Evolutionary conservation across 1,139 yeast species (phyloP).

Genomic region (Petasospora rhodanensis): DNA sequence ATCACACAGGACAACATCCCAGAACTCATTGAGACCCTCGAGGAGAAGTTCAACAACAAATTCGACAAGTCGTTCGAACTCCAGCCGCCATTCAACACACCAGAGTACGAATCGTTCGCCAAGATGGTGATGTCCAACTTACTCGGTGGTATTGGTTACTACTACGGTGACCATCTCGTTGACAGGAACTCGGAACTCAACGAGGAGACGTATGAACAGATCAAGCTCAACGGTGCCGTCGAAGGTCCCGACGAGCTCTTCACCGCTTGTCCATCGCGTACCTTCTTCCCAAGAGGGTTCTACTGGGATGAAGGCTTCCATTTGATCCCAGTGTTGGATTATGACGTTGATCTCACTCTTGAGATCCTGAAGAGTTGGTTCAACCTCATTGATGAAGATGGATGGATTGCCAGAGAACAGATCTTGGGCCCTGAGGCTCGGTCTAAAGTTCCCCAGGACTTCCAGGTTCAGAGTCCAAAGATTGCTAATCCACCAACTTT

Average conservation of each 20-base stretch:
- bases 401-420: slow-evolving; percentile 97
- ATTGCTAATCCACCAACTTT: slow-evolving; percentile 96
- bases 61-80: slow-evolving; percentile 54
- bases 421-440: slow-evolving; percentile 91
- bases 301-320: slow-evolving; percentile 99
- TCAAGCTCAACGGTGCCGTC: slow-evolving; percentile 41
- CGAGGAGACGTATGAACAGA: slow-evolving; percentile 58
- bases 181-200: slow-evolving; percentile 68
- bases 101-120: slow-evolving; percentile 55
- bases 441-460: slow-evolving; percentile 81
- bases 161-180: slow-evolving; percentile 81
- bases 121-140: slow-evolving; percentile 76
- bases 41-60: slow-evolving; percentile 45
- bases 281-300: slow-evolving; percentile 94
- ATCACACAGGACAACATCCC: slow-evolving; percentile 41
- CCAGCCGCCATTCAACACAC: slow-evolving; percentile 47
- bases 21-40: slow-evolving; percentile 34
- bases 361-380: slow-evolving; percentile 90
- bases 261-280: slow-evolving; percentile 85
- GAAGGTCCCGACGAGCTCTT: slow-evolving; percentile 75
- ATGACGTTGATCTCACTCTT: slow-evolving; percentile 78
- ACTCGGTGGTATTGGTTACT: slow-evolving; percentile 86
- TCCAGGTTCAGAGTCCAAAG: slow-evolving; percentile 80
- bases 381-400: slow-evolving; percentile 80
- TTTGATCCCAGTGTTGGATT: slow-evolving; percentile 72